Evolutionary conservation across 2,329 filamentous ascomycete species (phyloP).

Genomic region (Cercospora nicotianae): DNA sequence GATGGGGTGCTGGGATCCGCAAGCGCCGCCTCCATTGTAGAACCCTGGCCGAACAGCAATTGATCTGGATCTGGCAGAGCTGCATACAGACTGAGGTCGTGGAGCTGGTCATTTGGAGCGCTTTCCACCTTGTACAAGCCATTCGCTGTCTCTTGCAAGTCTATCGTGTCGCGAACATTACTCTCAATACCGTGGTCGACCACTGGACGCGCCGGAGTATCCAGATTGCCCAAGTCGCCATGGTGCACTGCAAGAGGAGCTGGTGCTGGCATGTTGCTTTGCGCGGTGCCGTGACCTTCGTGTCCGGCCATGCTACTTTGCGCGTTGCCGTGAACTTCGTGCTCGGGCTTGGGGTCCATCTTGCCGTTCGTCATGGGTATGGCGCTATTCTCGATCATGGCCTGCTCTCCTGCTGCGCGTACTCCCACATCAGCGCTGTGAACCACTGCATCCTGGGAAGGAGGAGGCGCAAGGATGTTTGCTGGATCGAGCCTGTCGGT

Average conservation of each 20-base stretch:
- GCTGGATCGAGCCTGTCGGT: background rate
- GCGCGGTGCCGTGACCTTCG: background rate
- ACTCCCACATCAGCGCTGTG: background rate
- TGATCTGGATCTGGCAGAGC: background rate
- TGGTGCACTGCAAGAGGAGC: background rate
- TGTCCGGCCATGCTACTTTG: background rate
- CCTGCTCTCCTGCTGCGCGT: background rate
- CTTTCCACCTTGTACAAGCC: slow-evolving; percentile 7
- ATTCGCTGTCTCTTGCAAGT: background rate
- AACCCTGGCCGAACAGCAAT: background rate
- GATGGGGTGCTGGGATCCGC: slow-evolving; percentile 15
- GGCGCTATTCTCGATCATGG: background rate
- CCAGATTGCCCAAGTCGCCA: slow-evolving; percentile 8
- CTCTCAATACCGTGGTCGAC: slow-evolving; percentile 26
- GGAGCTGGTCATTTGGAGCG: background rate
- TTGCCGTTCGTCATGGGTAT: background rate
- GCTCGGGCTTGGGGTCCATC: background rate
- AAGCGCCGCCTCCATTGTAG: background rate
- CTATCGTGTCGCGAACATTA: slow-evolving; percentile 23
- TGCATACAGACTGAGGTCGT: background rate
- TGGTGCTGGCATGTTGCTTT: background rate
- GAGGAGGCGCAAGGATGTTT: background rate
- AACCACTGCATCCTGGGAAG: background rate
- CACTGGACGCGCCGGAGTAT: slow-evolving; percentile 19
- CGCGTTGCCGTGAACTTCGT: background rate